A percentile compares a stretch with the other conserved stretches of the same genome.
Conservation (phyloP, 805 yeast genomes). For the Zygosaccharomyces kombuchaensis region DNA sequence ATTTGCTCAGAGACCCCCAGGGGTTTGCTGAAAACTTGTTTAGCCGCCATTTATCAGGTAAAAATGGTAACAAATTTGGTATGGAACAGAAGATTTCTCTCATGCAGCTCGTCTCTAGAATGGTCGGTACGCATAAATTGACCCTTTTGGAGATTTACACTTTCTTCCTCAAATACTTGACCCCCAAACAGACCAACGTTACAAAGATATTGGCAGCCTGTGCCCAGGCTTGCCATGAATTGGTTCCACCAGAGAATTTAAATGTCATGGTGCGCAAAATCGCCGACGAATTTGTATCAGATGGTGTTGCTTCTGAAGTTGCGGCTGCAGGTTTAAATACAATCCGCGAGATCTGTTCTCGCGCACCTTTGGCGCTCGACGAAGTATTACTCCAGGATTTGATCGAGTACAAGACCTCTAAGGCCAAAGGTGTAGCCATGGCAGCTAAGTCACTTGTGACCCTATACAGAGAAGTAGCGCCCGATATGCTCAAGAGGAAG, state of each 20-base stretch:
- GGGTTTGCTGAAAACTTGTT: constrained; percentile 90
- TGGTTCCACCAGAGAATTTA: constrained; percentile 93
- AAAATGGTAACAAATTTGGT: constrained; percentile 64
- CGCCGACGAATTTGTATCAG: constrained; percentile 96
- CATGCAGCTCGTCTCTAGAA: constrained; percentile 80
- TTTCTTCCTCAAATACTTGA: constrained; percentile 78
- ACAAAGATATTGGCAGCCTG: constrained; percentile 95
- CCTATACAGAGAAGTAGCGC: constrained; percentile 90
- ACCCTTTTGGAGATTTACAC: constrained; percentile 88
- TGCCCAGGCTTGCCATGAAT: constrained; percentile 94
- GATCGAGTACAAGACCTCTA: constrained; percentile 85
- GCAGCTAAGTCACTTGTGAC: constrained; percentile 88
- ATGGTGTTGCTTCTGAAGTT: constrained; percentile 97
- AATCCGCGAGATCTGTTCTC: constrained; percentile 83
- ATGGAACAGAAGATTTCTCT: constrained; percentile 86
- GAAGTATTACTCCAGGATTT: constrained; percentile 83
- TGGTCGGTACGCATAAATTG: constrained; percentile 92
- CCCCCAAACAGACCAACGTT: constrained; percentile 91
- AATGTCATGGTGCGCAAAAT: constrained; percentile 78
- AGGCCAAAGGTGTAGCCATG: constrained; percentile 87
- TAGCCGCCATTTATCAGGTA: constrained; percentile 64
- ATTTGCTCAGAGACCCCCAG: constrained; percentile 92
- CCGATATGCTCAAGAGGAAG: constrained; percentile 84
- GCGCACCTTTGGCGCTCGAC: constrained; percentile 94
- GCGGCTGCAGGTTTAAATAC: constrained; percentile 98